phyloP scores from a whole-genome alignment of 495 filamentous ascomycete genomes.

The Zalerion maritima region DNA sequence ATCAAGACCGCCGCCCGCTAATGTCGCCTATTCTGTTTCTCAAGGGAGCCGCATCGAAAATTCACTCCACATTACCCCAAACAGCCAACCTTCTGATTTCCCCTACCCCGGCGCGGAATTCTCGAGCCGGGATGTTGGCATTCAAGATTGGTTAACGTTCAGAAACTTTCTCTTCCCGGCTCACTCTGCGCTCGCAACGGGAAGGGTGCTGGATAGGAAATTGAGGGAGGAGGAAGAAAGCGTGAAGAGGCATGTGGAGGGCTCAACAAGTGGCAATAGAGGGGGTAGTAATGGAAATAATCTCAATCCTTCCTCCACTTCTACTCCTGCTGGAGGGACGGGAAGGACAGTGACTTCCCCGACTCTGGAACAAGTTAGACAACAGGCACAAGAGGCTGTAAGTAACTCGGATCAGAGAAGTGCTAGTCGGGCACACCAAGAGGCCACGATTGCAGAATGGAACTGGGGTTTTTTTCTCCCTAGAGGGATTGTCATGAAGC shows the following conservation, averaged over 20 bases:
- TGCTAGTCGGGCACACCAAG: not conserved
- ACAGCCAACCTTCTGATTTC: constrained; percentile 15
- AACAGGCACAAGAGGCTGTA: no score
- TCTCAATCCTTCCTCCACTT: no score
- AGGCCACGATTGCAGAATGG: constrained; percentile 28
- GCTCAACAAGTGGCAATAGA: no score
- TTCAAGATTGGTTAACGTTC: constrained; percentile 37
- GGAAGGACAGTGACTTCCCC: no score
- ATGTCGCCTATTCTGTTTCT: constrained; percentile 1
- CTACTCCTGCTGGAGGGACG: no score
- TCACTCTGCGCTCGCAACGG: constrained; percentile 16
- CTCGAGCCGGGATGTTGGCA: constrained; percentile 19
- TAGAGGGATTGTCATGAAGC: no score
- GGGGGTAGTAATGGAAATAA: no score
- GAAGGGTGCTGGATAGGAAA: constrained; percentile 21
- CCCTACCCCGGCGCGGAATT: constrained; percentile 17
- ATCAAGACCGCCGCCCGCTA: constrained; percentile 15
- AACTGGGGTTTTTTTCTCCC: constrained; percentile 35
- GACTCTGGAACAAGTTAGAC: no score
- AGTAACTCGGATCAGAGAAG: no score
- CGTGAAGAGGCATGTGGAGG: no score
- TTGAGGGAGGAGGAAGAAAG: constrained; percentile 17
- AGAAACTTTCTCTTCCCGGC: constrained; percentile 27
- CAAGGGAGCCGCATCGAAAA: constrained; percentile 10
- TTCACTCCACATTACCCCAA: constrained; percentile 9